Conservation (phyloP, 1,284 basidiomycete species). For the Naganishia liquefaciens region DNA sequence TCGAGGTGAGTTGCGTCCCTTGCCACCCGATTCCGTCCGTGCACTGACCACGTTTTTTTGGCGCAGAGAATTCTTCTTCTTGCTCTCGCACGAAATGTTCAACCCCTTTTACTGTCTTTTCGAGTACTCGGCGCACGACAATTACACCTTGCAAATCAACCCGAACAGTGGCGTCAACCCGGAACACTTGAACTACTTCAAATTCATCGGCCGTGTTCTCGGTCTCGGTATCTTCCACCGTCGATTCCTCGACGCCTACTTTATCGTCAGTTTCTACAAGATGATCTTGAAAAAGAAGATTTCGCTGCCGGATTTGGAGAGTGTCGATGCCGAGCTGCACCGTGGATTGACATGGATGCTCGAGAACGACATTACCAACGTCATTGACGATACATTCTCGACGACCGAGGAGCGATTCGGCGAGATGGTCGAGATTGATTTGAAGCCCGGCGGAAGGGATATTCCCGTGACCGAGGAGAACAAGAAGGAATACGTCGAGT, state of each 20-base stretch:
- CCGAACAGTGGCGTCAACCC: constrained; percentile 97
- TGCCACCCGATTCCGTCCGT: no score
- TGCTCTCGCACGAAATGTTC: constrained; percentile 97
- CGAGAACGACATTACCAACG: constrained; percentile 91
- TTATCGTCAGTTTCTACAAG: constrained; percentile 98
- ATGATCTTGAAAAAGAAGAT: constrained; percentile 92
- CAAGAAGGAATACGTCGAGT: constrained; percentile 98
- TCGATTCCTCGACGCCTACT: constrained; percentile 98
- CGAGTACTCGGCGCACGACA: constrained; percentile 98
- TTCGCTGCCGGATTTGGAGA: constrained; percentile 80
- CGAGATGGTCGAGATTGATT: constrained; percentile 88
- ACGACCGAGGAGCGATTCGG: constrained; percentile 96
- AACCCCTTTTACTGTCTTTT: constrained; percentile 99
- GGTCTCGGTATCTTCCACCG: constrained; percentile 98
- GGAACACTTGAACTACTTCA: constrained; percentile 99
- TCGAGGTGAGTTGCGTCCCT: constrained; percentile 73
- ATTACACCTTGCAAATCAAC: constrained; percentile 98
- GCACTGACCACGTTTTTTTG: no score
- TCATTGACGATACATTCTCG: constrained; percentile 93
- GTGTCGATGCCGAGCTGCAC: constrained; percentile 85
- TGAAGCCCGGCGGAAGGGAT: constrained; percentile 82
- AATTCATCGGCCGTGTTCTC: constrained; percentile 93
- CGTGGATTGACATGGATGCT: constrained; percentile 96
- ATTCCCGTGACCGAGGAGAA: constrained; percentile 92
- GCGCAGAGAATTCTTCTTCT: constrained; percentile 96